A percentile compares a stretch with the other conserved stretches of the same genome.
These are phyloP conservation scores for Cornus suecica DNA, from an alignment of 148 eudicot genomes.

Conservation along the genomic window DNA sequence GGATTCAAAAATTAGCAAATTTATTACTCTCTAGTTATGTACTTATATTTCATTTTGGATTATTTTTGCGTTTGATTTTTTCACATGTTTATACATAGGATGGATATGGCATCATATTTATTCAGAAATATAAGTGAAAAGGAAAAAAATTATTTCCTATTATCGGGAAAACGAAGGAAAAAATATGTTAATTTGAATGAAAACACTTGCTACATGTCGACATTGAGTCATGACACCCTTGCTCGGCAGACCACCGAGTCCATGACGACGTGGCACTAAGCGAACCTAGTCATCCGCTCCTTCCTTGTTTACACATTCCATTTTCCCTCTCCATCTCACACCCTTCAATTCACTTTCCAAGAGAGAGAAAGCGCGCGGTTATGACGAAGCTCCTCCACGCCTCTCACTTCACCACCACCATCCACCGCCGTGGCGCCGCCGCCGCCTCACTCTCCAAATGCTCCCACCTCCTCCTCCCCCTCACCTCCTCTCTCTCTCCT, in stretches of 20 bases:
- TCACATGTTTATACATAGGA: no score
- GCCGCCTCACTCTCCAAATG: conserved; percentile 10
- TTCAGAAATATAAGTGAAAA: no score
- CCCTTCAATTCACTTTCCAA: neutral
- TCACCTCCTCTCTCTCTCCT: conserved; percentile 8
- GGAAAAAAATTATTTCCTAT: no score
- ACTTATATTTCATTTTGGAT: no score
- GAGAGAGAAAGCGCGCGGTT: neutral
- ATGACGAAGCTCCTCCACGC: conserved; percentile 40
- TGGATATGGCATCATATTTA: no score
- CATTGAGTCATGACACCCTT: no score
- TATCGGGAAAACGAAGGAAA: no score
- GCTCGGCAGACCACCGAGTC: neutral
- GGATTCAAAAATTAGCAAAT: no score
- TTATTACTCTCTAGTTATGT: no score
- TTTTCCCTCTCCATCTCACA: neutral
- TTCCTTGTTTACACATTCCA: neutral
- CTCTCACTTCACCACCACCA: conserved; percentile 22
- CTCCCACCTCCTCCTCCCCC: conserved; percentile 14
- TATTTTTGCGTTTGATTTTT: no score
- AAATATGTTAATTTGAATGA: no score
- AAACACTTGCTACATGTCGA: no score
- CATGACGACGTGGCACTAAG: neutral
- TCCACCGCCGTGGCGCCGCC: conserved; percentile 26
- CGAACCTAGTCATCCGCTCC: neutral